These are phyloP conservation scores for Pyricularia grisea DNA, from an alignment of 2,329 filamentous ascomycete genomes.

Conservation along the genomic window DNA sequence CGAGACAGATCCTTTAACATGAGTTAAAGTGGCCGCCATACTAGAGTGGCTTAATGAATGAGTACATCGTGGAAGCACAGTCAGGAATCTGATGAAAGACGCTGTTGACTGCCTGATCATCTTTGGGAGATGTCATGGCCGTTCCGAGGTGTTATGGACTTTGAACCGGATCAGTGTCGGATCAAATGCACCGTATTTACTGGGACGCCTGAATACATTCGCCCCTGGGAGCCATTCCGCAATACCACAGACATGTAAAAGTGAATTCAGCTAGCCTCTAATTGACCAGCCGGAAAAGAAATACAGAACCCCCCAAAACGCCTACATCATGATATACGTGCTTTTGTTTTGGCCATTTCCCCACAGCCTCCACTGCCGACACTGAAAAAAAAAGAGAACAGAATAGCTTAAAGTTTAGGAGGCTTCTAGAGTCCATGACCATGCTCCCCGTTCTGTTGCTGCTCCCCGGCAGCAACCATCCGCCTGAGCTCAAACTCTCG, in stretches of 20 bases:
- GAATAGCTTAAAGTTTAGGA: not conserved
- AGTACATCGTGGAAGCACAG: not conserved
- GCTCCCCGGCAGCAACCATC: conserved; percentile 62
- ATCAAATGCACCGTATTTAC: too few species aligned
- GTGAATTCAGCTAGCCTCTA: not conserved
- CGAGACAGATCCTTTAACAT: not conserved
- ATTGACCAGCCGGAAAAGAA: not conserved
- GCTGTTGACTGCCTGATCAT: not conserved
- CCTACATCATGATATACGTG: not conserved
- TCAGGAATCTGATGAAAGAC: not conserved
- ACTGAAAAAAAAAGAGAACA: not conserved
- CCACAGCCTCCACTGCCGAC: not conserved
- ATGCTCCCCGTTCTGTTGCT: conserved; percentile 28
- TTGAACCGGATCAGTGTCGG: not conserved
- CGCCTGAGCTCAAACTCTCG: conserved; percentile 86
- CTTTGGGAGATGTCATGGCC: not conserved
- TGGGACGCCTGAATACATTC: not conserved
- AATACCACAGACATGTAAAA: not conserved
- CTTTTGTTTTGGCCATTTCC: not conserved
- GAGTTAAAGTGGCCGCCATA: not conserved
- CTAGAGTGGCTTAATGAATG: not conserved
- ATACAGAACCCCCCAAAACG: not conserved
- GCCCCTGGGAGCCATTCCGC: too few species aligned
- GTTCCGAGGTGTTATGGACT: not conserved
- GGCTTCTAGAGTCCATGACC: conserved; percentile 4